Conservation (phyloP, 1,284 basidiomycete genomes). For the Tetrapyrgos nigripes region DNA sequence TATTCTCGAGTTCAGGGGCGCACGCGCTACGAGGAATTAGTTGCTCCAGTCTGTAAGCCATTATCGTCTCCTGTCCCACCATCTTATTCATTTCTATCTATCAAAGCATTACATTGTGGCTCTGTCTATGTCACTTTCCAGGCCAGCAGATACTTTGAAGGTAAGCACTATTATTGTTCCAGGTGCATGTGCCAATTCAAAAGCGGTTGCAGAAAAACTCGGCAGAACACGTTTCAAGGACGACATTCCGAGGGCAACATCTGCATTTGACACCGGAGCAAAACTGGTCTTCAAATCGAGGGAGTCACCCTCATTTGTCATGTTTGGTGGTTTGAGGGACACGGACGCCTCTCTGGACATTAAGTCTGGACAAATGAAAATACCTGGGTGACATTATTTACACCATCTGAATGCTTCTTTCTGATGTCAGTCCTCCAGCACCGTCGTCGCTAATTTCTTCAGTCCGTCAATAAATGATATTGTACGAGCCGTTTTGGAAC, state of each 20-base stretch:
- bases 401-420: not conserved
- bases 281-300: not conserved
- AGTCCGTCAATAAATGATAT: not conserved
- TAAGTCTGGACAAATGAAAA: slow-evolving; percentile 1
- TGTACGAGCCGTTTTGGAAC: not conserved
- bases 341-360: not conserved
- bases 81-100: no score
- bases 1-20: no score
- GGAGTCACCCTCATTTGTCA: not conserved
- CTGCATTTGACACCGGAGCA: not conserved
- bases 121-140: slow-evolving; percentile 3
- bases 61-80: no score
- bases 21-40: no score
- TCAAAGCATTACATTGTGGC: no score
- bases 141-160: not conserved
- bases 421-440: not conserved
- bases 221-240: not conserved
- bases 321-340: not conserved
- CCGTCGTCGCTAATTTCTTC: not conserved
- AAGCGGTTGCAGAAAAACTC: not conserved
- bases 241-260: not conserved
- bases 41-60: no score
- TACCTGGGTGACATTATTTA: not conserved
- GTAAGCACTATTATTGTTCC: not conserved
- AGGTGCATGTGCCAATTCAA: not conserved